Evolutionary conservation across 352 stramenopile species (phyloP).

Genomic region (Plasmopara viticola): DNA sequence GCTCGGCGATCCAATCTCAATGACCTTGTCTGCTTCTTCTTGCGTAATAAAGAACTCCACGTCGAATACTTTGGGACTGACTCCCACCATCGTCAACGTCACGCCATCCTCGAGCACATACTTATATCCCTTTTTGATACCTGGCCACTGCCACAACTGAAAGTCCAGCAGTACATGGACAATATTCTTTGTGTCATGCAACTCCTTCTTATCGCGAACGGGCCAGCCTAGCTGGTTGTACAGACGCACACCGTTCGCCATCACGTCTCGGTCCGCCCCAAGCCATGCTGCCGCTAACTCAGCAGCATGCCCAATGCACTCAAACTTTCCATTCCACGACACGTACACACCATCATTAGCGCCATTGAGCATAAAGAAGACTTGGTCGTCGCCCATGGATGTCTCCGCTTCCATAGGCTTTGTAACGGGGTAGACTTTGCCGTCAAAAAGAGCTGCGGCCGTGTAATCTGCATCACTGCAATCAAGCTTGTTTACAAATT

Average conservation of each 20-base stretch:
- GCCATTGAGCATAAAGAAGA: constrained; percentile 85
- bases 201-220: constrained; percentile 40
- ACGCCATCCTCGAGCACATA: constrained; percentile 69
- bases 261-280: constrained; percentile 57
- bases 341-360: constrained; percentile 76
- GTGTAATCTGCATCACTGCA: constrained; percentile 36
- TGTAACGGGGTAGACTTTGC: constrained; percentile 37
- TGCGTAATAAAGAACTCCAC: constrained; percentile 62
- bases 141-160: constrained; percentile 80
- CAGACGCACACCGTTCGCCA: constrained; percentile 63
- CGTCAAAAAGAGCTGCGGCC: constrained; percentile 30
- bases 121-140: constrained; percentile 70
- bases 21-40: constrained; percentile 49
- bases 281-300: constrained; percentile 46
- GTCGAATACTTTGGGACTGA: constrained; percentile 68
- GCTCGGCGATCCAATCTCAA: constrained; percentile 38
- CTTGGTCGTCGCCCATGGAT: constrained; percentile 29
- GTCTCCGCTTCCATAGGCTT: constrained; percentile 42
- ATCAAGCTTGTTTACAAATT: constrained; percentile 26
- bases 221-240: constrained; percentile 65
- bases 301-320: constrained; percentile 41
- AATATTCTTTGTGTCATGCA: constrained; percentile 47
- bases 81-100: constrained; percentile 58
- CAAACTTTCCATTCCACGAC: constrained; percentile 68
- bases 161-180: constrained; percentile 79